These are phyloP conservation scores for Incumbomyces delicatus DNA, from an alignment of 2,329 filamentous ascomycete genomes.

Conservation along the genomic window DNA sequence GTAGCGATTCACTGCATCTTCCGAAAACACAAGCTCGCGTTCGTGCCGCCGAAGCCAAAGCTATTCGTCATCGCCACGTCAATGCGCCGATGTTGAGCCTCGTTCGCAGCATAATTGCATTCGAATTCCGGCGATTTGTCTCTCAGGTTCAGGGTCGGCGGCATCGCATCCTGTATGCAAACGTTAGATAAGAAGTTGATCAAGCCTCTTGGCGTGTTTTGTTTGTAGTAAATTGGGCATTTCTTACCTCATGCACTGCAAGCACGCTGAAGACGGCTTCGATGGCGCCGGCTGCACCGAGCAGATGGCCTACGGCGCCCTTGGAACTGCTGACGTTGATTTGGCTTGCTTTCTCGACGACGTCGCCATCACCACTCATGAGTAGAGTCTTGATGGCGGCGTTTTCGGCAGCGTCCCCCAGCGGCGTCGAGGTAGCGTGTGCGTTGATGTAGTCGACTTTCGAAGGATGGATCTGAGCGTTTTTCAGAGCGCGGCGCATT, in stretches of 20 bases:
- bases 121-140: slow-evolving; percentile 55
- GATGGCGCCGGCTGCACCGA: slow-evolving; percentile 83
- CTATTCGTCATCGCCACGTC: slow-evolving; percentile 80
- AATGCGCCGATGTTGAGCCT: slow-evolving; percentile 60
- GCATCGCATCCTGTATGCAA: slow-evolving; percentile 56
- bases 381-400: slow-evolving; percentile 69
- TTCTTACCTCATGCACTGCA: slow-evolving; percentile 66
- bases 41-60: slow-evolving; percentile 96
- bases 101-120: slow-evolving; percentile 75
- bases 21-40: slow-evolving; percentile 57
- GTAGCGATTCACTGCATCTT: neutral
- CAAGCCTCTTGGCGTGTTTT: no score
- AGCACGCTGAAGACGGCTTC: slow-evolving; percentile 81
- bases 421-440: slow-evolving; percentile 76
- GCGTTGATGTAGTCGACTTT: slow-evolving; percentile 89
- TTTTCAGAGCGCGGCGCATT: slow-evolving; percentile 73
- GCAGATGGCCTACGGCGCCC: slow-evolving; percentile 79
- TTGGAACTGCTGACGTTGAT: slow-evolving; percentile 90
- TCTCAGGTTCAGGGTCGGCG: slow-evolving; percentile 76
- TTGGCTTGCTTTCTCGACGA: slow-evolving; percentile 49
- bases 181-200: no score
- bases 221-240: slow-evolving; percentile 15
- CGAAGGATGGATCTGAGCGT: slow-evolving; percentile 58
- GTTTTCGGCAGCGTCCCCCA: slow-evolving; percentile 86
- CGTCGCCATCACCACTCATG: slow-evolving; percentile 63